These are phyloP conservation scores for Aspergillus japonicus DNA, from an alignment of 2,329 filamentous ascomycete species.

Conservation along the genomic window DNA sequence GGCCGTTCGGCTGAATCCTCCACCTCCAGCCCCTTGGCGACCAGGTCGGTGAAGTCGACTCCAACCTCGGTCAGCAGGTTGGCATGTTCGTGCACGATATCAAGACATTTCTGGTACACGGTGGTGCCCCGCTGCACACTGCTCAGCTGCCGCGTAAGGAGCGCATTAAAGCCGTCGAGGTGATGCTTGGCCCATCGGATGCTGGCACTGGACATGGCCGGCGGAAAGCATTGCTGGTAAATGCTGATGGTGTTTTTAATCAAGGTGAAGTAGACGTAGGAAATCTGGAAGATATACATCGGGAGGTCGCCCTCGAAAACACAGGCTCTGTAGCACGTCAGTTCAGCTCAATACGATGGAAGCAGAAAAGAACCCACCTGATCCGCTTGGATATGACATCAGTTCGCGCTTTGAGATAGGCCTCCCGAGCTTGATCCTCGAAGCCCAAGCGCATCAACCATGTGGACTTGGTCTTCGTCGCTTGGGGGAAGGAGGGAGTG, in stretches of 20 bases:
- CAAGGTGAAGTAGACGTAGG: slow-evolving; percentile 91
- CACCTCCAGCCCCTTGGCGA: slow-evolving; percentile 57
- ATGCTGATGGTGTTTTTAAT: slow-evolving; percentile 90
- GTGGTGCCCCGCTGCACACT: slow-evolving; percentile 74
- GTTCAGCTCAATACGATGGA: not conserved
- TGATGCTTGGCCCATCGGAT: slow-evolving; percentile 98
- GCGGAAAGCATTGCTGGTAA: slow-evolving; percentile 83
- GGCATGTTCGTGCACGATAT: slow-evolving; percentile 76
- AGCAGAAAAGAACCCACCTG: slow-evolving; percentile 57
- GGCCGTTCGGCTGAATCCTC: slow-evolving; percentile 23
- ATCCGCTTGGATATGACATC: slow-evolving; percentile 77
- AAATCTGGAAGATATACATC: slow-evolving; percentile 90
- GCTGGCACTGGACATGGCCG: slow-evolving; percentile 85
- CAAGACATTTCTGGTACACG: slow-evolving; percentile 80
- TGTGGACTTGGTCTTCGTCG: slow-evolving; percentile 75
- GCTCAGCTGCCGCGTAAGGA: slow-evolving; percentile 80
- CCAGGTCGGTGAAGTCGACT: slow-evolving; percentile 80
- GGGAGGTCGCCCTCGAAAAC: slow-evolving; percentile 93
- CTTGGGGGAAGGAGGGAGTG: slow-evolving; percentile 71
- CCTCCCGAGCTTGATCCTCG: slow-evolving; percentile 83
- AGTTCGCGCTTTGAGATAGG: slow-evolving; percentile 77
- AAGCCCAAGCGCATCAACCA: slow-evolving; percentile 87
- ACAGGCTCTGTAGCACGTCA: slow-evolving; percentile 66
- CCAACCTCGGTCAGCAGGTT: slow-evolving; percentile 79
- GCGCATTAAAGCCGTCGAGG: slow-evolving; percentile 83